Evolutionary conservation across 108 stramenopile genomes (phyloP).

Genomic region (Cyclotella atomus): DNA sequence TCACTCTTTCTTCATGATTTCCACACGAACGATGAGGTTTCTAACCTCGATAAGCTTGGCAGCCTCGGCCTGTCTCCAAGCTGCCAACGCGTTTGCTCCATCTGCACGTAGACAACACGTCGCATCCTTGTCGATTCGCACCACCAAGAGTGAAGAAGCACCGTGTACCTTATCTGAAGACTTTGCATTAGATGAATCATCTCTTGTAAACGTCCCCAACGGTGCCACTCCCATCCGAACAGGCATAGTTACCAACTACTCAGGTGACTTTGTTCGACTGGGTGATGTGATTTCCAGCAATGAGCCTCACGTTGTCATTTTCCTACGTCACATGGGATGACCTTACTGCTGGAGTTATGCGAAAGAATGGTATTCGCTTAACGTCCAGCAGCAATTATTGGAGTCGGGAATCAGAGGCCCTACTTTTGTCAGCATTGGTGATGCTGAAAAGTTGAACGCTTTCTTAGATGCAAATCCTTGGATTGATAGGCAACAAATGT

Average conservation of each 20-base stretch:
- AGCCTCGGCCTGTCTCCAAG: background rate
- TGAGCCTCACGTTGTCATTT: conserved; percentile 71
- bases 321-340: conserved; percentile 86
- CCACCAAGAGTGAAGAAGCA: background rate
- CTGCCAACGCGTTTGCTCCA: conserved; percentile 20
- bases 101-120: background rate
- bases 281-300: conserved; percentile 55
- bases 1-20: no score
- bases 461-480: conserved; percentile 79
- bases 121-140: background rate
- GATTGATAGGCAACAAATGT: conserved; percentile 54
- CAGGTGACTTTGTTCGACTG: conserved; percentile 61
- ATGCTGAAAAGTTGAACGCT: conserved; percentile 62
- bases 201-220: conserved; percentile 22
- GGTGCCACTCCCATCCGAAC: conserved; percentile 37
- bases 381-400: conserved; percentile 57
- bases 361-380: conserved; percentile 62
- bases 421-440: conserved; percentile 81
- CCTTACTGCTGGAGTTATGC: conserved; percentile 93
- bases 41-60: conserved; percentile 5
- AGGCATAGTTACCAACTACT: conserved; percentile 55
- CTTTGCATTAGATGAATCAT: conserved; percentile 20
- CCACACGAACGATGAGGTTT: conserved; percentile 23
- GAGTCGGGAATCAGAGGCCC: conserved; percentile 59
- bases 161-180: conserved; percentile 31